phyloP scores from a whole-genome alignment of 768 basidiomycete species.

The Amanita pallidorosea region DNA sequence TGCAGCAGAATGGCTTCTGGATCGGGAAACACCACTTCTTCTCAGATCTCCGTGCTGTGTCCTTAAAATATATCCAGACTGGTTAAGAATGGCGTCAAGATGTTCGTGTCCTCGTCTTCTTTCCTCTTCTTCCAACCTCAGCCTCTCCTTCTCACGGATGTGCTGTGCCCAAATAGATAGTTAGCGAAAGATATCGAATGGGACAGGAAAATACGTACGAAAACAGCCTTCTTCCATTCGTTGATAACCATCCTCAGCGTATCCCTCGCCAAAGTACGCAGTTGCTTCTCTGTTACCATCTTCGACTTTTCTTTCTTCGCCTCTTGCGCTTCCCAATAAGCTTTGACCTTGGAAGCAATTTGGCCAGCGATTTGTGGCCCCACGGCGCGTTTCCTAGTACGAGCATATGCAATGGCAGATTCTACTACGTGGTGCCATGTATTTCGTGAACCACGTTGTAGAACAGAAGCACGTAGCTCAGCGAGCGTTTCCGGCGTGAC shows the following conservation, averaged over 20 bases:
- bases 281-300: constrained; percentile 53
- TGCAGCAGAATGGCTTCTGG: constrained; percentile 26
- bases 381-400: constrained; percentile 17
- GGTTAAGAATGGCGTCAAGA: constrained; percentile 81
- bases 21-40: constrained; percentile 32
- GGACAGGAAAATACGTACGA: constrained; percentile 36
- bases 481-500: constrained; percentile 10
- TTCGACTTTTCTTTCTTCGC: constrained; percentile 49
- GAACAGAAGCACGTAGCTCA: constrained; percentile 15
- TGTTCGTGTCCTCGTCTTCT: constrained; percentile 72
- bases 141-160: constrained; percentile 59
- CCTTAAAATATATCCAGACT: constrained; percentile 78
- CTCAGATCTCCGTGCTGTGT: constrained; percentile 69
- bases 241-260: constrained; percentile 58
- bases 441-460: constrained; percentile 29
- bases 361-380: constrained; percentile 33
- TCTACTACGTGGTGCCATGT: constrained; percentile 52
- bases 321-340: constrained; percentile 65
- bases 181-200: background rate
- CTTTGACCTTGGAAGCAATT: constrained; percentile 57
- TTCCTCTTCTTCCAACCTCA: constrained; percentile 65
- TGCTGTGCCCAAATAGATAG: constrained; percentile 30
- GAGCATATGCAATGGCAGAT: constrained; percentile 22
- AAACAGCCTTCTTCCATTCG: constrained; percentile 86
- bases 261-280: constrained; percentile 58